Evolutionary conservation across 2,329 filamentous ascomycete species (phyloP).

Genomic region (Plectosphaerella sp.): DNA sequence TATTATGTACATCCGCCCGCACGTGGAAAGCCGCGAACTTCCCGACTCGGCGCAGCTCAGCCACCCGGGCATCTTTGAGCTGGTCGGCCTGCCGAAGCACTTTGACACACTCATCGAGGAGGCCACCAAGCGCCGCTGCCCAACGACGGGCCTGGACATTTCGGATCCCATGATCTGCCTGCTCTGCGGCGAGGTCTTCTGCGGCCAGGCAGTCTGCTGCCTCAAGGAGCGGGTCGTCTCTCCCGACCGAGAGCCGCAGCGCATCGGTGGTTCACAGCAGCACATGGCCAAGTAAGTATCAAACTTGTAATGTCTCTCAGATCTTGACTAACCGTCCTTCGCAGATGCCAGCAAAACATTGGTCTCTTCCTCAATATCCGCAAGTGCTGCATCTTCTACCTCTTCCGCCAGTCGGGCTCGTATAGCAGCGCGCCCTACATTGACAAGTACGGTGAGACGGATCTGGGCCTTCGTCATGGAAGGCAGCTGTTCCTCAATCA

Average conservation of each 20-base stretch:
- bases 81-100: constrained; percentile 86
- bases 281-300: constrained; percentile 75
- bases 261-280: constrained; percentile 81
- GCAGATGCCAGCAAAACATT: constrained; percentile 79
- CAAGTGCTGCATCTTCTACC: constrained; percentile 87
- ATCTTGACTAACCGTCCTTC: constrained; percentile 15
- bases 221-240: constrained; percentile 55
- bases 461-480: constrained; percentile 81
- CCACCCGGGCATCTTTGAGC: constrained; percentile 90
- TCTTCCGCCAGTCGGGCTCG: constrained; percentile 76
- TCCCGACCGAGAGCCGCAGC: constrained; percentile 33
- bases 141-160: constrained; percentile 85
- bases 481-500: constrained; percentile 91
- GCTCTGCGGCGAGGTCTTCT: constrained; percentile 96
- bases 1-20: constrained; percentile 26
- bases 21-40: constrained; percentile 13
- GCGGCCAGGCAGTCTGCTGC: constrained; percentile 90
- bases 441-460: constrained; percentile 92
- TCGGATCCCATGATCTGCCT: constrained; percentile 89
- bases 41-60: constrained; percentile 48
- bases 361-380: constrained; percentile 96
- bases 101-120: constrained; percentile 93
- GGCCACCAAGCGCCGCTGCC: constrained; percentile 77
- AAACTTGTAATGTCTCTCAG: neutral
- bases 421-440: constrained; percentile 89